Evolutionary conservation across 177 flowering plant species (phyloP).

Genomic region (Tripterygium wilfordii): DNA sequence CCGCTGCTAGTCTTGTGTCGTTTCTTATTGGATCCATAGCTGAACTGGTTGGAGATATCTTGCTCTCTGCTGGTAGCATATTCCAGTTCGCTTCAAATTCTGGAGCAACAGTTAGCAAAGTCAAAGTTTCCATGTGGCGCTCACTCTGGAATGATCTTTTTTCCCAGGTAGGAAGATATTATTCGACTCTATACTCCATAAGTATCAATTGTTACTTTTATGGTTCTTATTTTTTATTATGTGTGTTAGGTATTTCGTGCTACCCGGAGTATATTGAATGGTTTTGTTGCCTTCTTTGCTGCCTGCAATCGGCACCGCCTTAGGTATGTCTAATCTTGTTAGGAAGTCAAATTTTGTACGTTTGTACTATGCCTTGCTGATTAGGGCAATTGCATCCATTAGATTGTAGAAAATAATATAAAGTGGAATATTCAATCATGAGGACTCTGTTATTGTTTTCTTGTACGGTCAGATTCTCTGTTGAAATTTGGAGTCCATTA

Average conservation of each 20-base stretch:
- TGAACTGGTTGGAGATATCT: constrained; percentile 37
- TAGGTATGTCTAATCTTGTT: too few relatives aligned
- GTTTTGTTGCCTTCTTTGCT: constrained; percentile 68
- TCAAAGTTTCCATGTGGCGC: constrained; percentile 72
- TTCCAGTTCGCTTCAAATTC: constrained; percentile 48
- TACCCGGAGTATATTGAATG: constrained; percentile 63
- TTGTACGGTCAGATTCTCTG: too few relatives aligned
- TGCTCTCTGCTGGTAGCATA: constrained; percentile 44
- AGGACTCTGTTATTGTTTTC: too few relatives aligned
- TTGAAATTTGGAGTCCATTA: too few relatives aligned
- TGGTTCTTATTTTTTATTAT: neutral
- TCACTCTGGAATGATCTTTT: constrained; percentile 94
- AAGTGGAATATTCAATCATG: too few relatives aligned
- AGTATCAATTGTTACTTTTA: neutral
- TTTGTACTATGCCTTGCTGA: too few relatives aligned
- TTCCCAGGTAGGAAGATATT: constrained; percentile 53
- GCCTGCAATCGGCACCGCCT: constrained; percentile 89
- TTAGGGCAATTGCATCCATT: too few relatives aligned
- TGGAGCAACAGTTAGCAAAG: constrained; percentile 44
- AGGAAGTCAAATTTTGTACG: too few relatives aligned
- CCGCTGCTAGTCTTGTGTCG: constrained; percentile 29
- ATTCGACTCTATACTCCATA: too few relatives aligned
- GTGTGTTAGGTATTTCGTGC: constrained; percentile 68
- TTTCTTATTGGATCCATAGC: constrained; percentile 22
- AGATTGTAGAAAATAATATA: too few relatives aligned